Conservation (phyloP, 2,329 filamentous ascomycete genomes). For the Incumbomyces lentus region DNA sequence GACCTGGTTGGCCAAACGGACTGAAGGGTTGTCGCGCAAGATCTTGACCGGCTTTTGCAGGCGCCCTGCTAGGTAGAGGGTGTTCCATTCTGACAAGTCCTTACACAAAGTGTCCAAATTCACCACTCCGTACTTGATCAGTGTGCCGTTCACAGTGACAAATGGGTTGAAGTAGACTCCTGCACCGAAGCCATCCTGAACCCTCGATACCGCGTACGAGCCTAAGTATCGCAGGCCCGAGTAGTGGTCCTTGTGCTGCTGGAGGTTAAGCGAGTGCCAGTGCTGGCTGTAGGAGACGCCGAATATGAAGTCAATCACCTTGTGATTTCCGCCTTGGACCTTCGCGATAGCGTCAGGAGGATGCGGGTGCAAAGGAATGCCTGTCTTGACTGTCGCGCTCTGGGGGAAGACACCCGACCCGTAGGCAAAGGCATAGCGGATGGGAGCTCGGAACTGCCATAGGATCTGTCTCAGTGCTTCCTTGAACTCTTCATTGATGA, state of each 20-base stretch:
- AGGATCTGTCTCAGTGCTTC: constrained; percentile 77
- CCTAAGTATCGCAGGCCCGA: constrained; percentile 73
- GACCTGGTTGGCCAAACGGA: constrained; percentile 89
- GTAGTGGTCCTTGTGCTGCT: constrained; percentile 84
- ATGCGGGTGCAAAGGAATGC: constrained; percentile 62
- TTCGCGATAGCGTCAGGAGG: constrained; percentile 70
- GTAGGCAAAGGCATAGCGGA: constrained; percentile 94
- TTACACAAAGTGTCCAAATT: constrained; percentile 80
- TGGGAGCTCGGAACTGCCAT: constrained; percentile 84
- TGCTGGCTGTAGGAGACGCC: constrained; percentile 90
- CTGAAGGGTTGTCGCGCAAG: constrained; percentile 79
- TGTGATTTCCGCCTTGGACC: constrained; percentile 76
- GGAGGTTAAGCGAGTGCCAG: constrained; percentile 89
- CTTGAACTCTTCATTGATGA: constrained; percentile 92
- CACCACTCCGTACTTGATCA: constrained; percentile 97
- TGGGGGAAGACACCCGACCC: constrained; percentile 95
- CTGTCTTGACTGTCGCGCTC: constrained; percentile 33
- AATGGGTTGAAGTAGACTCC: constrained; percentile 98
- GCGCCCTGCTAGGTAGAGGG: constrained; percentile 88
- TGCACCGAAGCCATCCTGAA: constrained; percentile 81
- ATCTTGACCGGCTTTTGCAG: constrained; percentile 98
- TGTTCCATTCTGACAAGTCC: constrained; percentile 86
- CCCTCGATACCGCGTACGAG: constrained; percentile 70
- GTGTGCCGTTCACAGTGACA: constrained; percentile 82
- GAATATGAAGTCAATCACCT: constrained; percentile 98